phyloP scores from a whole-genome alignment of 331 rosid species.

The Rhamnella rubrinervis region DNA sequence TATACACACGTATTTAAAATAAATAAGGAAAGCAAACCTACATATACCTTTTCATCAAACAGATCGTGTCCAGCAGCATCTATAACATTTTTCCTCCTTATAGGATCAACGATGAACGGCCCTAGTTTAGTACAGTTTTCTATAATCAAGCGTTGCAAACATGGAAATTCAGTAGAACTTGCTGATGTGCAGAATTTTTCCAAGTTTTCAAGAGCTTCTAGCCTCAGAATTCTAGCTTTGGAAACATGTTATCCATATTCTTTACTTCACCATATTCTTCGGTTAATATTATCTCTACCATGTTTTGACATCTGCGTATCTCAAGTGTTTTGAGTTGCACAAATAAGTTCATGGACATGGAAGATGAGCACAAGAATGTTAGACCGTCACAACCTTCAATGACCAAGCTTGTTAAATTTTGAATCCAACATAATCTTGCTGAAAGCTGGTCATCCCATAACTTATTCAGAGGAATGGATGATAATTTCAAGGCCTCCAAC shows the following conservation, averaged over 20 bases:
- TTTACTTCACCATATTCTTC: background rate
- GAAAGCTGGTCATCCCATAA: background rate
- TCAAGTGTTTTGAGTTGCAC: conserved; percentile 3
- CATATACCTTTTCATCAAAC: background rate
- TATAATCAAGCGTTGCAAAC: background rate
- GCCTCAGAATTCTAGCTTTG: background rate
- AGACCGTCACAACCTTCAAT: background rate
- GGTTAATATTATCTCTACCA: conserved; percentile 15
- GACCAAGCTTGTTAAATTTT: background rate
- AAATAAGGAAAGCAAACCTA: too few relatives aligned
- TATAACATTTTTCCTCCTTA: too few relatives aligned
- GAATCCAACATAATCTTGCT: background rate
- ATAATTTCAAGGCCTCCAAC: background rate
- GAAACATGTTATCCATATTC: background rate
- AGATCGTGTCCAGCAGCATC: background rate
- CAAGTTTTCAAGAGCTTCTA: background rate
- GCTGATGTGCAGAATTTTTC: background rate
- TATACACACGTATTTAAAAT: too few relatives aligned
- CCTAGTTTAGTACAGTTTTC: background rate
- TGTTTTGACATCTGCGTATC: background rate
- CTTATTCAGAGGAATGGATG: background rate
- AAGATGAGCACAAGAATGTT: conserved; percentile 1
- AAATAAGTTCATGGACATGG: conserved; percentile 3
- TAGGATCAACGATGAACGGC: background rate
- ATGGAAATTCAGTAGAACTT: background rate